phyloP scores from a whole-genome alignment of 1,139 yeast genomes.

The Yamadazyma buinensis region DNA sequence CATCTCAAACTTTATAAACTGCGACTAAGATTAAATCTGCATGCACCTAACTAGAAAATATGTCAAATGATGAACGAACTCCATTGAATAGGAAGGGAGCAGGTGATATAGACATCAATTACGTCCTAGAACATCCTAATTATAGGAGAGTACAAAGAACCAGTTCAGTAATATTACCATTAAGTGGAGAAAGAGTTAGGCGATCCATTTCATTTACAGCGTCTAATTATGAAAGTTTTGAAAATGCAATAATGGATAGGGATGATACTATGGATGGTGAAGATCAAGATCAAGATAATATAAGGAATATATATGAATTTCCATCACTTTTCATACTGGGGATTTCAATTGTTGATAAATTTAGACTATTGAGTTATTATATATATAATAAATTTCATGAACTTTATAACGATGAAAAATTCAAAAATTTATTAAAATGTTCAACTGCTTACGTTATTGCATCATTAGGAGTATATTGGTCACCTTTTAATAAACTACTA shows the following conservation, averaged over 20 bases:
- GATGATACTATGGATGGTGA: neutral
- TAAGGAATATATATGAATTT: neutral
- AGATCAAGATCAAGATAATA: neutral
- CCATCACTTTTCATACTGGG: slow-evolving; percentile 3
- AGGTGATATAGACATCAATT: slow-evolving; percentile 8
- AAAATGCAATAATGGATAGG: slow-evolving; percentile 4
- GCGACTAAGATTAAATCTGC: too few species aligned
- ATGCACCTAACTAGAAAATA: too few species aligned
- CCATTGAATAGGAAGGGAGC: neutral
- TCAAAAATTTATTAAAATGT: slow-evolving; percentile 53
- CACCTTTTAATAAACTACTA: slow-evolving; percentile 48
- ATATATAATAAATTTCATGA: slow-evolving; percentile 2
- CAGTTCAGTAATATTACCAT: slow-evolving; percentile 39
- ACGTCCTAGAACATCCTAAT: slow-evolving; percentile 13
- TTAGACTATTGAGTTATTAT: slow-evolving; percentile 7
- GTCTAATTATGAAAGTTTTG: slow-evolving; percentile 8
- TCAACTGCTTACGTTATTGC: slow-evolving; percentile 70
- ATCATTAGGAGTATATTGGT: slow-evolving; percentile 70
- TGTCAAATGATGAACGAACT: neutral
- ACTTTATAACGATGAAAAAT: slow-evolving; percentile 16
- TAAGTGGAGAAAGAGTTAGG: slow-evolving; percentile 39
- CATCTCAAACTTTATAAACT: too few species aligned
- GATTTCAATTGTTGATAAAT: slow-evolving; percentile 7
- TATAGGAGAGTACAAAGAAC: slow-evolving; percentile 17
- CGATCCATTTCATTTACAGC: slow-evolving; percentile 24